Conservation (phyloP, 805 yeast genomes). For the Isabelozyma rhagii region DNA sequence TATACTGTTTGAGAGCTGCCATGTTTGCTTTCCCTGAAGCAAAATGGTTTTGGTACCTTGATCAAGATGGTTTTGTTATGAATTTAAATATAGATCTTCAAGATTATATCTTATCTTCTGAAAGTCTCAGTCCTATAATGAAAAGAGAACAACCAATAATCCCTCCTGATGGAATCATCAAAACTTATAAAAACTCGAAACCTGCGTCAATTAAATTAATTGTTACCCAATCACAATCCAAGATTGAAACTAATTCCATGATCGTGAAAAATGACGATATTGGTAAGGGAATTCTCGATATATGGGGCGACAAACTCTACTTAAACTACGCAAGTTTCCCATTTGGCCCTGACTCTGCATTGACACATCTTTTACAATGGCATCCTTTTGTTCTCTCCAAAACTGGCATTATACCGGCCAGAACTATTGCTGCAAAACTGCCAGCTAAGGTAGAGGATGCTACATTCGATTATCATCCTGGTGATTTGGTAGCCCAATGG, state of each 20-base stretch:
- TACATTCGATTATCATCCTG: slow-evolving; percentile 49
- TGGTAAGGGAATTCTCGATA: slow-evolving; percentile 70
- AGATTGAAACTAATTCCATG: slow-evolving; percentile 68
- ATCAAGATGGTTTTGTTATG: slow-evolving; percentile 75
- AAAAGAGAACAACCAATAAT: slow-evolving; percentile 69
- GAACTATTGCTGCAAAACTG: slow-evolving; percentile 32
- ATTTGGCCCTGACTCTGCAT: slow-evolving; percentile 58
- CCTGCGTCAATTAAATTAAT: slow-evolving; percentile 57
- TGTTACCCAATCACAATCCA: slow-evolving; percentile 64
- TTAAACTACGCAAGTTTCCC: slow-evolving; percentile 64
- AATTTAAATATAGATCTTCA: slow-evolving; percentile 59
- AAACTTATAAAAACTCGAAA: slow-evolving; percentile 60
- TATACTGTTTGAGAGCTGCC: slow-evolving; percentile 76
- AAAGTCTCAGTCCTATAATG: slow-evolving; percentile 60
- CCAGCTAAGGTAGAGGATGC: slow-evolving; percentile 19
- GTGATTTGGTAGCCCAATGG: slow-evolving; percentile 68
- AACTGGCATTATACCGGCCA: slow-evolving; percentile 64
- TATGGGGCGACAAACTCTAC: slow-evolving; percentile 72
- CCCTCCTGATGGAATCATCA: slow-evolving; percentile 64
- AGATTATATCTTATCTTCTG: slow-evolving; percentile 56
- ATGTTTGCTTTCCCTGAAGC: slow-evolving; percentile 89
- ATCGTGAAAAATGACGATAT: slow-evolving; percentile 63
- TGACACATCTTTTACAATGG: slow-evolving; percentile 92
- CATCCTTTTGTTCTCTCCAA: slow-evolving; percentile 78
- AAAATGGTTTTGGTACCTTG: slow-evolving; percentile 88